Evolutionary conservation across 2,329 filamentous ascomycete species (phyloP).

Genomic region (Plenodomus tracheiphilus): DNA sequence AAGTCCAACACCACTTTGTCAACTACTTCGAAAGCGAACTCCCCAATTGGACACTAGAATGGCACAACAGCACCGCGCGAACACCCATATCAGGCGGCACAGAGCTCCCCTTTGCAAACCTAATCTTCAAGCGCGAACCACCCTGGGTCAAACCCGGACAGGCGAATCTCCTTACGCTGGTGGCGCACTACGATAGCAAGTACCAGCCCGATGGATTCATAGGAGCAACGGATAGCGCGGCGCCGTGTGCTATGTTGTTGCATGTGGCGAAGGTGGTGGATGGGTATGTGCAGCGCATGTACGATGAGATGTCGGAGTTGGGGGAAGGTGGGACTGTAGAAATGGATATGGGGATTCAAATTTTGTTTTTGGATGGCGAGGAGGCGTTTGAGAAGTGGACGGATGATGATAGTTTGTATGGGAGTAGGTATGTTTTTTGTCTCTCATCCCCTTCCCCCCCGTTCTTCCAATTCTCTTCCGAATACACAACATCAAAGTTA

Average conservation of each 20-base stretch:
- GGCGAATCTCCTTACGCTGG: slow-evolving; percentile 78
- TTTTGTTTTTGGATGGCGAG: slow-evolving; percentile 89
- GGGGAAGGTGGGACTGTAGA: slow-evolving; percentile 63
- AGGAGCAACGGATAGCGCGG: slow-evolving; percentile 90
- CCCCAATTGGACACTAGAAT: slow-evolving; percentile 76
- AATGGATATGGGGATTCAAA: slow-evolving; percentile 81
- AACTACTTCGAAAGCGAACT: slow-evolving; percentile 76
- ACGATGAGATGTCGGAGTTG: slow-evolving; percentile 68
- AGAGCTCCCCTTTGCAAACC: slow-evolving; percentile 80
- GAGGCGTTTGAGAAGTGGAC: slow-evolving; percentile 87
- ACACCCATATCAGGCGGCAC: slow-evolving; percentile 75
- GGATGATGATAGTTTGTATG: slow-evolving; percentile 82
- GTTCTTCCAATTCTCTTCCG: not conserved
- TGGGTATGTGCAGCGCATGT: slow-evolving; percentile 76
- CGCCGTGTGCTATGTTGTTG: slow-evolving; percentile 91
- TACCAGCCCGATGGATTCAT: slow-evolving; percentile 81
- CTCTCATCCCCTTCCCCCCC: not conserved
- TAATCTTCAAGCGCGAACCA: slow-evolving; percentile 85
- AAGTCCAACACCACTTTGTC: slow-evolving; percentile 79
- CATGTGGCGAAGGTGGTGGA: slow-evolving; percentile 83
- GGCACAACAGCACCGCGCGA: slow-evolving; percentile 86
- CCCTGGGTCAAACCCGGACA: slow-evolving; percentile 77
- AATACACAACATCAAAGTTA: no score
- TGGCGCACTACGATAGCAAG: slow-evolving; percentile 93
- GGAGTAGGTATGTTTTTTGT: slow-evolving; percentile 64